Base-by-base conservation (phyloP, 345 rosid species). In the Dimocarpus longan region DNA sequence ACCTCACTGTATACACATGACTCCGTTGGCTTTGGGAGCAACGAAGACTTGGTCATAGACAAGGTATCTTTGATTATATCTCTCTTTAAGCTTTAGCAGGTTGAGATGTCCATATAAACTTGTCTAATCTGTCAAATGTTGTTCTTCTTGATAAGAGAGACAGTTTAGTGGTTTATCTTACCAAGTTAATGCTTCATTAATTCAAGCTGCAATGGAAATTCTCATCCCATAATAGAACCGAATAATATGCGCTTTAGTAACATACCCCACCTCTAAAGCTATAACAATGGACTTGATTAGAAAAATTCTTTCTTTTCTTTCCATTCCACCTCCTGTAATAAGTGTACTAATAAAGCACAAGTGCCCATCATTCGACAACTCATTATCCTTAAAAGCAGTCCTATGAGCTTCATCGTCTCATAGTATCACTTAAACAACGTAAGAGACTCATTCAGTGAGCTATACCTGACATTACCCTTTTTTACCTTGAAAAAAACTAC, bases 281-380 rank as follows among this genome's bases (percentile, higher is more conserved):
- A 66, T 28, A 70, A 64, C 67, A 10, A 79, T 21, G 80, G 67
- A 79, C 39, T 13, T 82, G 71, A 80, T 80, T 67, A 75, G 76
- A 80, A 63, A 80, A 86, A 79, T 60, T 70, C 6, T 74, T 78
- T 48, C 1, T 57, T n/a, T n/a, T 57, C 69, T 71, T 79, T 62
- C 56, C 54, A 66, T 67, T 59, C 77, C 63, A 79, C 22, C 43
- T 80, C 82, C 77, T 59, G 75, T 81, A 62, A 75, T 62, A 64
- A 76, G 74, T 66, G 68, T 78, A 37, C 56, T 37, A 18, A 78
- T 73, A 78, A 84, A 80, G 78, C 39, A 66, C 73, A 73, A n/a
- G 44, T 48, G 15, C 74, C 72, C 82, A 75, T 78, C 71, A 78
- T 32, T 67, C 64, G 85, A 85, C 88, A 84, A 76, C 88, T 84